These are phyloP conservation scores for Eucalyptus melliodora DNA, from an alignment of 345 rosid genomes.

Conservation along the genomic window DNA sequence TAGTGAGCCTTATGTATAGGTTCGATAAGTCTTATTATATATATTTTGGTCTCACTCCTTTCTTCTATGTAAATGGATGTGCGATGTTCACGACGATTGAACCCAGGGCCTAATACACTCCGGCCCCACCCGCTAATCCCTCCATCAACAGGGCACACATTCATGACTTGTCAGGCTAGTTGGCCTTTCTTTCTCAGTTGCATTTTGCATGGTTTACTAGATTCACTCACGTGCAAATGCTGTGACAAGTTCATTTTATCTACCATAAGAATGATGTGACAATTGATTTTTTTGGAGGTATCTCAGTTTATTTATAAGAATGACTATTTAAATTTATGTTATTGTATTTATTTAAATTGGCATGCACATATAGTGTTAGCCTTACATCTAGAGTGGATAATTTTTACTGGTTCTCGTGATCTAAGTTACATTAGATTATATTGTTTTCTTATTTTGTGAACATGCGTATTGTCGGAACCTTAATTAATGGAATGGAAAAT, in stretches of 20 bases:
- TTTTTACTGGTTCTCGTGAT: not conserved
- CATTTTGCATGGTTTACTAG: not conserved
- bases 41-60: not conserved
- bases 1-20: not conserved
- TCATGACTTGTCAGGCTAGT: not conserved
- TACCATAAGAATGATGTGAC: not conserved
- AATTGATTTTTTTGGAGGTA: not conserved
- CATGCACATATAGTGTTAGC: not conserved
- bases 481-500: not conserved
- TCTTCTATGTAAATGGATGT: not conserved
- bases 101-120: not conserved
- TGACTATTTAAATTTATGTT: not conserved
- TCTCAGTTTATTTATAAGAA: not conserved
- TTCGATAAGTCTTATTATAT: not conserved
- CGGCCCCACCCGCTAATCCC: not conserved
- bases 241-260: not conserved
- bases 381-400: not conserved
- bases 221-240: not conserved
- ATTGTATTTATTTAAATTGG: not conserved
- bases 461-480: not conserved
- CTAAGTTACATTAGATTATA: not conserved
- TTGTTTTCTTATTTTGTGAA: not conserved
- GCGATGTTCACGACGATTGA: not conserved
- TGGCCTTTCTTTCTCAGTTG: not conserved
- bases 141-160: not conserved